Evolutionary conservation across 108 stramenopile genomes (phyloP).

Genomic region (Aurantiochytrium sp.): DNA sequence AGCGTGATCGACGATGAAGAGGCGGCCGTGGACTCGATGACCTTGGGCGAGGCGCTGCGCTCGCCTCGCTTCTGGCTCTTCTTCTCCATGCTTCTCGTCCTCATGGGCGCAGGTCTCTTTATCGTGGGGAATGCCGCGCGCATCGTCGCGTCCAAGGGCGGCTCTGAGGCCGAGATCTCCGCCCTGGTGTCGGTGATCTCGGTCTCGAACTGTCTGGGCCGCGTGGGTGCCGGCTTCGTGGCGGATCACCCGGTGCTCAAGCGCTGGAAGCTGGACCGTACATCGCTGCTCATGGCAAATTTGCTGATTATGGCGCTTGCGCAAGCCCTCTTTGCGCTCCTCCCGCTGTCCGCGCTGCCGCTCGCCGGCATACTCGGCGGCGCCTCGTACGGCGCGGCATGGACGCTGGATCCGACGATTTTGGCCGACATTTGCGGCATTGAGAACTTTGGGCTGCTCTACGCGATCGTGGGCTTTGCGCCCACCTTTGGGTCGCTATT

Average conservation of each 20-base stretch:
- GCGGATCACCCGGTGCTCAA: neutral
- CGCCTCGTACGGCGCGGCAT: neutral
- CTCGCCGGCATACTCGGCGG: neutral
- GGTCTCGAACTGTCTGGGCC: conserved; percentile 9
- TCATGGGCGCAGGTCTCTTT: neutral
- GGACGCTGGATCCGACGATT: conserved; percentile 25
- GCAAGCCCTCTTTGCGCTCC: neutral
- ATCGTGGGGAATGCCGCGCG: conserved; percentile 8
- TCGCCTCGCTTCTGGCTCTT: neutral
- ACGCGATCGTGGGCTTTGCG: neutral
- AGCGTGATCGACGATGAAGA: neutral
- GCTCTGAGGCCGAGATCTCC: neutral
- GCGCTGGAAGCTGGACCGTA: neutral
- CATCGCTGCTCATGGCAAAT: neutral
- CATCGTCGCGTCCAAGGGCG: neutral
- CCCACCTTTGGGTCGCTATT: neutral
- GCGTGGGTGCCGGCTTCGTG: neutral
- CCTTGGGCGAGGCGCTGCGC: neutral
- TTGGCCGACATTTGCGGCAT: conserved; percentile 14
- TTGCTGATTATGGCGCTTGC: neutral
- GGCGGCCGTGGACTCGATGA: neutral
- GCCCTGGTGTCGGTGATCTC: neutral
- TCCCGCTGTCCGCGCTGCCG: neutral
- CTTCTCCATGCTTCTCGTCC: neutral
- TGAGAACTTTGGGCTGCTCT: neutral